These are phyloP conservation scores for Ophiostoma sp. DNA, from an alignment of 2,329 filamentous ascomycete genomes.

Conservation along the genomic window DNA sequence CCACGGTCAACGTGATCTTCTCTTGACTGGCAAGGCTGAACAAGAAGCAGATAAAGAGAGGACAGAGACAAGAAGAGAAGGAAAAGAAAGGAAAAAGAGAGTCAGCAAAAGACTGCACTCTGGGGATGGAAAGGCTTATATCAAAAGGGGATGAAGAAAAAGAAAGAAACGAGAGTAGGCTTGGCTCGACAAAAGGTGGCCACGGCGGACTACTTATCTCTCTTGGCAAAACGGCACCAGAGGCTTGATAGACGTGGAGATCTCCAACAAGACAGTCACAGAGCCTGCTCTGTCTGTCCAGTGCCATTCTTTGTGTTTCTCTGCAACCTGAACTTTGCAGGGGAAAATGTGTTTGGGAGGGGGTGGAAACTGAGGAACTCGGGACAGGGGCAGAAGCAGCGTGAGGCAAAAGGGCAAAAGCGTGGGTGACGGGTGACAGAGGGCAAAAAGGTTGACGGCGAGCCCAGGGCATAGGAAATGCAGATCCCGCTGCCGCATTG, in stretches of 20 bases:
- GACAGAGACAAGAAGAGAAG: conserved; percentile 26
- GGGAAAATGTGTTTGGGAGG: background rate
- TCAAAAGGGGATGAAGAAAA: conserved; percentile 23
- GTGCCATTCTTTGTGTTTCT: background rate
- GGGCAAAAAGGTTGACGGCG: background rate
- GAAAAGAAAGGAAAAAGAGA: conserved; percentile 24
- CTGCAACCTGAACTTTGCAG: conserved; percentile 11
- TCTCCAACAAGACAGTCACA: conserved; percentile 19
- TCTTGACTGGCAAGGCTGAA: conserved; percentile 35
- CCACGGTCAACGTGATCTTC: conserved; percentile 40
- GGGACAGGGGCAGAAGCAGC: background rate
- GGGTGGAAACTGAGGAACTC: conserved; percentile 3
- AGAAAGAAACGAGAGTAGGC: conserved; percentile 23
- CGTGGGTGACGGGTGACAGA: conserved; percentile 5
- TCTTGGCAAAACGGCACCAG: conserved; percentile 31
- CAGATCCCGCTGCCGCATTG: conserved; percentile 36
- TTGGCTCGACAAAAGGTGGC: conserved; percentile 24
- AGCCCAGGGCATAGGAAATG: conserved; percentile 32
- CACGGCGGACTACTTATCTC: conserved; percentile 29
- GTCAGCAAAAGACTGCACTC: conserved; percentile 22
- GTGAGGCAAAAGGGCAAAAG: background rate
- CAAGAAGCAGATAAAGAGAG: conserved; percentile 29
- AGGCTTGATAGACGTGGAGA: conserved; percentile 21
- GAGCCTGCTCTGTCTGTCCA: conserved; percentile 2
- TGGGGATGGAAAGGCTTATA: conserved; percentile 27